Evolutionary conservation across 345 rosid genomes (phyloP).

Genomic region (Sonneratia caseolaris): DNA sequence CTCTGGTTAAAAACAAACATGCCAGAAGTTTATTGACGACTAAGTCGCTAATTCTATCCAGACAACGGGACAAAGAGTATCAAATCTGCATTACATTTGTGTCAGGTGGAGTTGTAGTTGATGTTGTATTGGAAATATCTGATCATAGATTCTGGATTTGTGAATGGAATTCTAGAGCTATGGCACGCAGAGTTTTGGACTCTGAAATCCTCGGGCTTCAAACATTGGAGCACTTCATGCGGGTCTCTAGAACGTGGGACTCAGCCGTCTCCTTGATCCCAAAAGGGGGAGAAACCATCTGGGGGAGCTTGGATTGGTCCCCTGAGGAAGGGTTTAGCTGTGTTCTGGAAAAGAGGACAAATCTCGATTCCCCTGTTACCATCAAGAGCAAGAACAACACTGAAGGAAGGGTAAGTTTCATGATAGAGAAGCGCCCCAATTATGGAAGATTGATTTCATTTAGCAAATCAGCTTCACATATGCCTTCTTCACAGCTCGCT

Average conservation of each 20-base stretch:
- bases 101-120: neutral
- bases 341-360: conserved; percentile 25
- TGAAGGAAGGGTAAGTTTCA: conserved; percentile 19
- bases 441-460: conserved; percentile 64
- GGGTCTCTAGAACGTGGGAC: conserved; percentile 70
- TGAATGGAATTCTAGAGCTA: conserved; percentile 29
- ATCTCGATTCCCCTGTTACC: conserved; percentile 9
- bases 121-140: neutral
- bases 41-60: neutral
- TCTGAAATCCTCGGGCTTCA: conserved; percentile 48
- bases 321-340: conserved; percentile 46
- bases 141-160: neutral
- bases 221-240: conserved; percentile 45
- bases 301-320: conserved; percentile 60
- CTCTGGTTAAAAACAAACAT: neutral
- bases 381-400: conserved; percentile 23
- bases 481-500: conserved; percentile 40
- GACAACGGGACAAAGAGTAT: neutral
- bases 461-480: conserved; percentile 35
- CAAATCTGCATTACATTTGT: neutral
- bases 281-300: conserved; percentile 69
- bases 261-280: conserved; percentile 54
- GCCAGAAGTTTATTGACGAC: neutral
- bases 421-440: conserved; percentile 27
- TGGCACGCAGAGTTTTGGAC: conserved; percentile 41